These are phyloP conservation scores for Barnettozyma vustinii DNA, from an alignment of 805 yeast species.

Conservation along the genomic window DNA sequence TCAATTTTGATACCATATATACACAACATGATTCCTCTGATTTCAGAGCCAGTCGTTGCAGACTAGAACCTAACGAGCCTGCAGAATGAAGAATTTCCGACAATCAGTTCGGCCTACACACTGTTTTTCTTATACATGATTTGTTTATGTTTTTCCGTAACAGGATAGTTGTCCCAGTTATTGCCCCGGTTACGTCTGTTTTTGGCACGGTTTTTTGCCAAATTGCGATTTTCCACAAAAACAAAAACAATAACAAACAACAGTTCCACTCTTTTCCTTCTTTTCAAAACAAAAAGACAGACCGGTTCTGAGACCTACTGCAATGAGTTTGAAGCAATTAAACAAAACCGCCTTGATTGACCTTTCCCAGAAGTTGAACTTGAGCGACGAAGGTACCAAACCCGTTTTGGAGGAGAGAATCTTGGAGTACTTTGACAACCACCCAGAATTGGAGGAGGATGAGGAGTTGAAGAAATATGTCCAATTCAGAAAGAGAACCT, in stretches of 20 bases:
- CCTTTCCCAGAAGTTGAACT: slow-evolving; percentile 30
- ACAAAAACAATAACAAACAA: background rate
- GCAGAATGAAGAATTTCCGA: too few species aligned
- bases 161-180: slow-evolving; percentile 5
- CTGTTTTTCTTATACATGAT: background rate
- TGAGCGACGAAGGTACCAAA: slow-evolving; percentile 29
- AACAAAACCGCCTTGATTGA: slow-evolving; percentile 33
- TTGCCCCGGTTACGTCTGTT: slow-evolving; percentile 3
- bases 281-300: background rate
- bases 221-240: slow-evolving; percentile 3
- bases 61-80: too few species aligned
- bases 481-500: slow-evolving; percentile 23
- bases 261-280: background rate
- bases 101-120: background rate
- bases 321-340: slow-evolving; percentile 30
- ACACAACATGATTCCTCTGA: too few species aligned
- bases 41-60: too few species aligned
- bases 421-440: slow-evolving; percentile 23
- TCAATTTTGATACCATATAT: too few species aligned
- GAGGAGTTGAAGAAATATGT: slow-evolving; percentile 21
- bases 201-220: background rate
- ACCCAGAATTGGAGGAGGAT: slow-evolving; percentile 27
- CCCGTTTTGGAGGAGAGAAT: slow-evolving; percentile 27
- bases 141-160: slow-evolving; percentile 20
- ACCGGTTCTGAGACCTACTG: background rate